Base-by-base conservation (phyloP, 805 yeast species). In the Candida krabiensis region DNA sequence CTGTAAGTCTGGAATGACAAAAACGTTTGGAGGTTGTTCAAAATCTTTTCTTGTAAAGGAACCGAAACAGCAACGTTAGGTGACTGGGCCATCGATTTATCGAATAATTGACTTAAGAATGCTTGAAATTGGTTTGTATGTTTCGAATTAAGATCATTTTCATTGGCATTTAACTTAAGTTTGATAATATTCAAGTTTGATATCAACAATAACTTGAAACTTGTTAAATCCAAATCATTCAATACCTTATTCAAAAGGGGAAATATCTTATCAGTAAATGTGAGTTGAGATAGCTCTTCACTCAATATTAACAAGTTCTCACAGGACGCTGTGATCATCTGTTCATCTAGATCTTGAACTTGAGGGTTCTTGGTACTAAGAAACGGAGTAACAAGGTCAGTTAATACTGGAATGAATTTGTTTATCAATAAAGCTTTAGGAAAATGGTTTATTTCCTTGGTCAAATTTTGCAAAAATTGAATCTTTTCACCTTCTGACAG, bases 261-360 rank as follows among this genome's bases (percentile, higher is more conserved):
- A 51, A 75, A 72, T 9, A 88, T 70, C 40, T 76, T 69, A 49
- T 87, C 95, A 41, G 79, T 76, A 58, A 91, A 93, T 0, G 95
- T 74, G 32, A 89, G 68, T 47, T 81, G 82, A 3, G 96, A 86
- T 47, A 91, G 63, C 5, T 70, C 71, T 17, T 73, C 61, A 4
- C 95, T 87, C 35, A 88, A 75, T 9, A 70, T 61, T 12, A 89
- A 64, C 7, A 86, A 69, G 29, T 84, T 73, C 17, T 72, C 70
- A 33, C 83, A 60, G 9, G 77, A 71, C 28, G 58, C 62, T 28
- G 72, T 70, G 5, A 77, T 66, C 43, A 74, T 59, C 11, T 63
- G 53, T 22, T 69, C 70, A 25, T 50, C 57, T 5, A 50, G 51
- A 6, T 37, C 42, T 38, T 30, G 33, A 11, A 46, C 9, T 26